Conservation (phyloP, 2,329 filamentous ascomycete genomes). For the Xylariaceae sp. region DNA sequence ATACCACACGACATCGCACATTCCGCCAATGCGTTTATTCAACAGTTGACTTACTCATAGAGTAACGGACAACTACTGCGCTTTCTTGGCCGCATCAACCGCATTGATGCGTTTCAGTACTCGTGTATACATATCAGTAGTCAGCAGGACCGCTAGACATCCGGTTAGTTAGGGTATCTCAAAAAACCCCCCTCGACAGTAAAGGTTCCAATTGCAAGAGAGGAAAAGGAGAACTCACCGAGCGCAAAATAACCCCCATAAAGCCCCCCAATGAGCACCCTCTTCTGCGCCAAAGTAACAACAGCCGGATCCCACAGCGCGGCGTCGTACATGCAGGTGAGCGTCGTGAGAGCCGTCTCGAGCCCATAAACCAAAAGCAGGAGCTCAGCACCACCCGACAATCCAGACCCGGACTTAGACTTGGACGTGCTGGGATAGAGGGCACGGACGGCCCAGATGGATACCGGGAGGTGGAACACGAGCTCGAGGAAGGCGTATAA, state of each 20-base stretch:
- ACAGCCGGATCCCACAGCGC: conserved; percentile 55
- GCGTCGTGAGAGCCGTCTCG: conserved; percentile 58
- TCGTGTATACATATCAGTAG: conserved; percentile 61
- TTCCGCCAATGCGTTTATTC: no score
- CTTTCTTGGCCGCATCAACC: conserved; percentile 49
- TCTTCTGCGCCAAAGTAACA: conserved; percentile 54
- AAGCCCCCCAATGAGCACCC: conserved; percentile 53
- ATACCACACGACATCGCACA: neutral
- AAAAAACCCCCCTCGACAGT: no score
- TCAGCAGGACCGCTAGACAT: conserved; percentile 55
- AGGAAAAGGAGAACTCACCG: conserved; percentile 51
- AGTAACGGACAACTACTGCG: conserved; percentile 40
- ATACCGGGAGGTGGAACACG: conserved; percentile 57
- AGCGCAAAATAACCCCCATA: conserved; percentile 60
- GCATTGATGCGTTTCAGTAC: conserved; percentile 52
- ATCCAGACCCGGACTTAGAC: conserved; percentile 13
- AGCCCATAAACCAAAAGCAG: conserved; percentile 59
- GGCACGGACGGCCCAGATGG: conserved; percentile 53
- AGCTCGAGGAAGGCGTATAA: conserved; percentile 59
- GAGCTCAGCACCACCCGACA: conserved; percentile 52
- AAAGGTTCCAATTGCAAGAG: no score
- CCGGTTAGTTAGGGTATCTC: conserved; percentile 18
- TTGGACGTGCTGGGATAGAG: conserved; percentile 45
- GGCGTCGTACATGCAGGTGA: conserved; percentile 59
- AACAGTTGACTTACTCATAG: neutral